Base-by-base conservation (phyloP, 2,329 filamentous ascomycete genomes). In the Penicillium brevicompactum region DNA sequence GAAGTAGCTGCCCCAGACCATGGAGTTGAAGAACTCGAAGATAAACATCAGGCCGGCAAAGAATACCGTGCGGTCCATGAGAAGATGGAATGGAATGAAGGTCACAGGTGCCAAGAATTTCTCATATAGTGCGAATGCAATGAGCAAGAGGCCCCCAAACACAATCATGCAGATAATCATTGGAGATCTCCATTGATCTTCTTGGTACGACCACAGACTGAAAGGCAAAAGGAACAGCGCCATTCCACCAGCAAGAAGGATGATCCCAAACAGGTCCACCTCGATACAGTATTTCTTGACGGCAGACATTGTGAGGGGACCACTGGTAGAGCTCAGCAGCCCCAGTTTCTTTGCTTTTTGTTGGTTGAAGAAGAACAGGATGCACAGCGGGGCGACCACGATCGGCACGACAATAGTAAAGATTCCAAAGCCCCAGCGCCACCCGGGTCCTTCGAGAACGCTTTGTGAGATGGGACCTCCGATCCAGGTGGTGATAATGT, bases 371-470 rank as follows among this genome's bases (percentile, higher is more conserved):
- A 80, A 74, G 64, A 87, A 81, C 30, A 87, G 68, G 6, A 73
- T 60, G 41, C 81, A 79, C 5, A 88, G 75, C 0, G 87, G 87
- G 5, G 82, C 31, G 11, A 79, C 79, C 38, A 85, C 75, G 40
- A 79, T 65, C 0, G 85, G 84, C 3, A 82, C 78, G 55, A 88
- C 74, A 55, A 89, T 84, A 32, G 80, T 76, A 62, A 87, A 88
- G n/a, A 77, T 73, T 31, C 84, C 86, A 63, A 84, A 60, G 30
- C 55, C 58, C 58, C 58, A 58, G 48, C 57, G 31, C 40, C 52
- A 59, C 13, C 55, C 51, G 9, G 53, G 53, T 14, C 55, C 80
- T n/a, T 79, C 74, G 0, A 76, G 74, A 0, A 73, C 65, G 38
- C 83, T 68, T 63, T 73, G 74, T 54, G 85, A 82, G 1, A 75